Evolutionary conservation across 495 filamentous ascomycete genomes (phyloP).

Genomic region (Aspergillus hancockii): DNA sequence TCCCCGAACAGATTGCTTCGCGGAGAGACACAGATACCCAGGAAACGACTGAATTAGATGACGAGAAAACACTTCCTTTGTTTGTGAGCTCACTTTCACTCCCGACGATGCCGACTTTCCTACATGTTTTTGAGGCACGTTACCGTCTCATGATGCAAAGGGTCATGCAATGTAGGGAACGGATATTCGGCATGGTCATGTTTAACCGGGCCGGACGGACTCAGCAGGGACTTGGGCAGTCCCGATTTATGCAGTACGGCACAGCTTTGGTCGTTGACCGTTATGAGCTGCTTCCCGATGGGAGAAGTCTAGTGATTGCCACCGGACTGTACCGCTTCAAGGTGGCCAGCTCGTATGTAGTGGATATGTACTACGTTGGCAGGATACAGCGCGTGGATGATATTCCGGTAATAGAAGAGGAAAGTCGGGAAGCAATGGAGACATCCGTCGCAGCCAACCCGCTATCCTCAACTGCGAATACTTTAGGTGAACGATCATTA

Average conservation of each 20-base stretch:
- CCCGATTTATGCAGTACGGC: conserved; percentile 70
- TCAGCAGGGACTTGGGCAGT: conserved; percentile 59
- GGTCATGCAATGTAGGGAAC: conserved; percentile 64
- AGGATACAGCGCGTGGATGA: conserved; percentile 75
- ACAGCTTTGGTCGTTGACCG: conserved; percentile 74
- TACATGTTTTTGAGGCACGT: conserved; percentile 89
- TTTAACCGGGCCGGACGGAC: conserved; percentile 56
- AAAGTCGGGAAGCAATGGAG: conserved; percentile 67
- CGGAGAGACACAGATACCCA: conserved; percentile 55
- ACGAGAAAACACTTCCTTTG: conserved; percentile 65
- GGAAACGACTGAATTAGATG: conserved; percentile 47
- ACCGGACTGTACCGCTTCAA: conserved; percentile 74
- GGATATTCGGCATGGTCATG: conserved; percentile 83
- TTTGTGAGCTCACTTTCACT: conserved; percentile 83
- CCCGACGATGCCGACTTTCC: conserved; percentile 78
- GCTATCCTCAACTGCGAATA: conserved; percentile 17
- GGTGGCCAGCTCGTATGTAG: conserved; percentile 58
- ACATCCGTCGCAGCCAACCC: conserved; percentile 31
- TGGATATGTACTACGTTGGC: conserved; percentile 79
- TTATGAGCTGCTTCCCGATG: conserved; percentile 72
- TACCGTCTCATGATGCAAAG: conserved; percentile 87
- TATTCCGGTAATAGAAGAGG: conserved; percentile 78
- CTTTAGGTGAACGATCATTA: conserved; percentile 38
- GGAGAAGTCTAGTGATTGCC: conserved; percentile 76
- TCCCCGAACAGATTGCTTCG: conserved; percentile 62